Percentiles rank a stretch among this genome's conserved stretches.
phyloP scores from a whole-genome alignment of 352 stramenopile genomes.

The Phytophthora sp. region DNA sequence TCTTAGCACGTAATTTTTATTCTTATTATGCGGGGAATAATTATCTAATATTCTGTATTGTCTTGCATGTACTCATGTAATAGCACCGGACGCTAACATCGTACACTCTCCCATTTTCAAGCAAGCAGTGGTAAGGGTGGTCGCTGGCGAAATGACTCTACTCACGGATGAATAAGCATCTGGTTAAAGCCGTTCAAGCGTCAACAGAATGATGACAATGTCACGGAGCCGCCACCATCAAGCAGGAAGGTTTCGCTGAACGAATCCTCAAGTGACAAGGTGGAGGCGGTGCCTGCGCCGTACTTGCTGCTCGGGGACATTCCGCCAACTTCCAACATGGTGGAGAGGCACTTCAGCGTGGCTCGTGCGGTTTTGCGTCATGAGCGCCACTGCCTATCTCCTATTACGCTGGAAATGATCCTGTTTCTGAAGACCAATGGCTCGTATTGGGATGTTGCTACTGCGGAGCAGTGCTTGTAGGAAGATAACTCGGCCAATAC shows the following conservation, averaged over 20 bases:
- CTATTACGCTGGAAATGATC: slow-evolving; percentile 13
- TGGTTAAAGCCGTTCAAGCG: background rate
- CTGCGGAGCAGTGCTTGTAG: too few species aligned
- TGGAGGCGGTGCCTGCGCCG: background rate
- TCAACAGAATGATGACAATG: too few species aligned
- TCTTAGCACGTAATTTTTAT: slow-evolving; percentile 7
- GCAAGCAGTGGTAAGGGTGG: slow-evolving; percentile 8
- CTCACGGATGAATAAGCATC: background rate
- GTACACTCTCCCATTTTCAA: slow-evolving; percentile 2
- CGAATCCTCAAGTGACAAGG: slow-evolving; percentile 4
- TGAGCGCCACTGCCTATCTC: background rate
- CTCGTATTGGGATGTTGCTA: too few species aligned
- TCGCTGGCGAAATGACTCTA: background rate
- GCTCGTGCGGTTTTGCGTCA: background rate
- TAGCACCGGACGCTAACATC: slow-evolving; percentile 8
- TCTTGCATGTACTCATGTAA: too few species aligned
- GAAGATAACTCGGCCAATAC: too few species aligned
- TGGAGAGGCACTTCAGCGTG: slow-evolving; percentile 14
- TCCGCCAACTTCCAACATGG: slow-evolving; percentile 10
- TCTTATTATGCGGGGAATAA: too few species aligned
- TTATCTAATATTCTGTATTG: background rate
- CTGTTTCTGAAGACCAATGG: too few species aligned
- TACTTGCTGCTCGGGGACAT: slow-evolving; percentile 2
- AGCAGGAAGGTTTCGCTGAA: background rate
- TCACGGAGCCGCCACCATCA: too few species aligned